Evolutionary conservation across 306 rosid species (phyloP).

Genomic region (Rosa multiflora): DNA sequence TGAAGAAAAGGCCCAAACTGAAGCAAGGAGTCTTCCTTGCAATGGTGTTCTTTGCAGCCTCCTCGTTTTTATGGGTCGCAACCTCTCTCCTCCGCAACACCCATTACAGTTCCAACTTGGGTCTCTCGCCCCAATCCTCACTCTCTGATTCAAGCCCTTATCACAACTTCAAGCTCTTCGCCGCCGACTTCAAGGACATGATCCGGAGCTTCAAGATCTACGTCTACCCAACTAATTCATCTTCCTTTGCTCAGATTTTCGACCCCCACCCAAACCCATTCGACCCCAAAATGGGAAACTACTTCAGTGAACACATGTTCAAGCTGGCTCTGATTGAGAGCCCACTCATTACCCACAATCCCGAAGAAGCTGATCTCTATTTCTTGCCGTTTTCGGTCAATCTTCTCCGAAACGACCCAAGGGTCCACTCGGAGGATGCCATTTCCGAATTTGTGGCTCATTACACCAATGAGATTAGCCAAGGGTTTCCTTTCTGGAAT

Average conservation of each 20-base stretch:
- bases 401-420: slow-evolving; percentile 31
- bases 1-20: slow-evolving; percentile 8
- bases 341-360: slow-evolving; percentile 13
- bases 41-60: not conserved
- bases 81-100: not conserved
- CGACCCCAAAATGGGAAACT: slow-evolving; percentile 29
- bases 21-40: slow-evolving; percentile 6
- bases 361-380: slow-evolving; percentile 30
- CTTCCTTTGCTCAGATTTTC: slow-evolving; percentile 22
- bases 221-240: slow-evolving; percentile 20
- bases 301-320: slow-evolving; percentile 45
- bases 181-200: slow-evolving; percentile 27
- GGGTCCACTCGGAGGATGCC: slow-evolving; percentile 31
- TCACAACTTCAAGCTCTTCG: slow-evolving; percentile 32
- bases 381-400: slow-evolving; percentile 35
- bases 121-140: not conserved
- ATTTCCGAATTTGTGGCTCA: slow-evolving; percentile 22
- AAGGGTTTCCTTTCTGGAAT: slow-evolving; percentile 25
- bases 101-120: not conserved
- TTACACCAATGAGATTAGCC: slow-evolving; percentile 14
- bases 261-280: slow-evolving; percentile 32
- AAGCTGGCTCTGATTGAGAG: slow-evolving; percentile 27
- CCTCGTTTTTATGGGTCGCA: slow-evolving; percentile 11
- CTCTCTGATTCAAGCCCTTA: slow-evolving; percentile 24
- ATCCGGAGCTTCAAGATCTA: slow-evolving; percentile 25